Evolutionary conservation across 345 rosid species (phyloP).

Genomic region (Noccaea bulbosa): DNA sequence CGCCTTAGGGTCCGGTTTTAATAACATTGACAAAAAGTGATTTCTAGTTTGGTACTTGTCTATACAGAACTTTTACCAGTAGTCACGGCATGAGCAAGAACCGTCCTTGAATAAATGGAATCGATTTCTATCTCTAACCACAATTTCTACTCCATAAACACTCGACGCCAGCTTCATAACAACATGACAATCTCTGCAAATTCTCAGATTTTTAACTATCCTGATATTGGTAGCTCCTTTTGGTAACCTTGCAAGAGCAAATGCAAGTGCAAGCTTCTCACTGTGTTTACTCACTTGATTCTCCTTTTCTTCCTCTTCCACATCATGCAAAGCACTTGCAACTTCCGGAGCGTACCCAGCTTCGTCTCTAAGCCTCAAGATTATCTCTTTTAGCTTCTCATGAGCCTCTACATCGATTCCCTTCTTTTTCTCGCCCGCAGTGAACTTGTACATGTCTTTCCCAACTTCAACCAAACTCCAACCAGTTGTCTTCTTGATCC

Average conservation of each 20-base stretch:
- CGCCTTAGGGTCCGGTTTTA: too few species aligned
- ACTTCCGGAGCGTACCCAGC: conserved; percentile 63
- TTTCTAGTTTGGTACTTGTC: background rate
- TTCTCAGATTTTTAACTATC: conserved; percentile 65
- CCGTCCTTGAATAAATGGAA: conserved; percentile 59
- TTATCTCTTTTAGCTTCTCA: conserved; percentile 39
- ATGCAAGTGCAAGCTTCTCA: conserved; percentile 75
- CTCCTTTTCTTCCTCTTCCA: conserved; percentile 69
- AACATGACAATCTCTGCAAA: conserved; percentile 63
- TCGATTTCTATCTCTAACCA: conserved; percentile 69
- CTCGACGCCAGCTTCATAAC: conserved; percentile 60
- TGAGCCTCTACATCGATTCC: conserved; percentile 25
- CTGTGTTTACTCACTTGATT: conserved; percentile 60
- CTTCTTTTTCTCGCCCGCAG: conserved; percentile 37
- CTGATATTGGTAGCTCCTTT: conserved; percentile 49
- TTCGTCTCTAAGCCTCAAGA: conserved; percentile 46
- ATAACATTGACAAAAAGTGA: too few species aligned
- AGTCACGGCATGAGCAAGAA: conserved; percentile 64
- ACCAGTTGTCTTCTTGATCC: conserved; percentile 54
- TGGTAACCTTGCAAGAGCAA: conserved; percentile 53
- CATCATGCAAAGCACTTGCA: conserved; percentile 54
- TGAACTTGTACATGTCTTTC: conserved; percentile 38
- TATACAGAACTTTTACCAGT: conserved; percentile 48
- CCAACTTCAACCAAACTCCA: conserved; percentile 57
- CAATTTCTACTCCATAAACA: conserved; percentile 56